Evolutionary conservation across 441 rosid species (phyloP).

Genomic region (Adansonia madagascariensis): DNA sequence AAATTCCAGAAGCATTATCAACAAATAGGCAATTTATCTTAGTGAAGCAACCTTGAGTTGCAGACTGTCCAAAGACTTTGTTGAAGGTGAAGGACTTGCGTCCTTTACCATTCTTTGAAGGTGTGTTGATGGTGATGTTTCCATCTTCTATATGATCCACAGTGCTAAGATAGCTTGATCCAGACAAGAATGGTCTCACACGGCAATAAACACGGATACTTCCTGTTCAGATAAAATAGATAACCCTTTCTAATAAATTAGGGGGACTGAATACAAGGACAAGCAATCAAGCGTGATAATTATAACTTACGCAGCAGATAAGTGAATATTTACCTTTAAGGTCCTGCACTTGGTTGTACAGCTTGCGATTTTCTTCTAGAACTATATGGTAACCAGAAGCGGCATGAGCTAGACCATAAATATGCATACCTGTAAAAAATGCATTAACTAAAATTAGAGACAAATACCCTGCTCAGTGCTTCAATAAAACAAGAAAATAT

Average conservation of each 20-base stretch:
- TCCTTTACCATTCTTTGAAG: conserved; percentile 82
- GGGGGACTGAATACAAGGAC: conserved; percentile 15
- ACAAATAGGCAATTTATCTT: not conserved
- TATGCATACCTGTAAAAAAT: conserved; percentile 62
- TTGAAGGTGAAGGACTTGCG: conserved; percentile 77
- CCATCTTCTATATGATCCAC: conserved; percentile 80
- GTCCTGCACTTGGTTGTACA: conserved; percentile 78
- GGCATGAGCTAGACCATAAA: conserved; percentile 60
- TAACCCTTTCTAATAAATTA: conserved; percentile 18
- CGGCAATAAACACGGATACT: conserved; percentile 95
- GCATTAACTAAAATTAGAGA: conserved; percentile 1
- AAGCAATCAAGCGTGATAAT: conserved; percentile 1
- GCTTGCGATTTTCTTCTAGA: conserved; percentile 71
- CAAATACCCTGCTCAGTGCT: not conserved
- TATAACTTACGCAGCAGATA: conserved; percentile 5
- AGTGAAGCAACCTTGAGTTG: conserved; percentile 68
- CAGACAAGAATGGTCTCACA: conserved; percentile 87
- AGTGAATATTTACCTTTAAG: conserved; percentile 69
- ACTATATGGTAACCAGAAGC: conserved; percentile 70
- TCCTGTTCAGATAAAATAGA: conserved; percentile 49
- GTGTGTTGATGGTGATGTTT: conserved; percentile 60
- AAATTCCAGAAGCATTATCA: conserved; percentile 12
- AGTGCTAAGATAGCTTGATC: conserved; percentile 59
- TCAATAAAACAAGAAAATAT: not conserved
- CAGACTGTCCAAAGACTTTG: conserved; percentile 89